Evolutionary conservation across 352 stramenopile genomes (phyloP).

Genomic region (Phytopythium kandeliae): DNA sequence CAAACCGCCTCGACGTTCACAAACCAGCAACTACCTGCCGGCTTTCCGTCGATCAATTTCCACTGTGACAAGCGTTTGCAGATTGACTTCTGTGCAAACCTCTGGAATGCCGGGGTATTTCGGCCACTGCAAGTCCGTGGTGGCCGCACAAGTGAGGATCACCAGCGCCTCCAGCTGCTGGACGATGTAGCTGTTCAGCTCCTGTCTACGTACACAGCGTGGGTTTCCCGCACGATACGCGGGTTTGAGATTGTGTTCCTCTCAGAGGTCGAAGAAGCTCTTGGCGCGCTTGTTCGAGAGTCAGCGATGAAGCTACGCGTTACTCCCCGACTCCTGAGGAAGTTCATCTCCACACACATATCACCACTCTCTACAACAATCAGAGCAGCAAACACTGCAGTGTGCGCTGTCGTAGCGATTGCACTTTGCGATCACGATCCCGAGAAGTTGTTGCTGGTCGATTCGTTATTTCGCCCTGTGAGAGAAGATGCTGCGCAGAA

Average conservation of each 20-base stretch:
- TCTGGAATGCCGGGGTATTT: conserved; percentile 20
- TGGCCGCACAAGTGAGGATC: conserved; percentile 4
- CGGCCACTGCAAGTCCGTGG: conserved; percentile 9
- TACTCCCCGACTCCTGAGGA: neutral
- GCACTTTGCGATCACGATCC: conserved; percentile 9
- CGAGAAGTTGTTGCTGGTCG: conserved; percentile 2
- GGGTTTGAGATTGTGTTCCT: conserved; percentile 31
- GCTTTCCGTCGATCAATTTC: conserved; percentile 10
- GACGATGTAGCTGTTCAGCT: neutral
- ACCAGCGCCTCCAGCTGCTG: neutral
- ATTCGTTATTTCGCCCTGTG: conserved; percentile 13
- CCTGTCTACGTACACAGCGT: conserved; percentile 20
- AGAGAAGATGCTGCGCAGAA: conserved; percentile 11
- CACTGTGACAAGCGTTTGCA: conserved; percentile 21
- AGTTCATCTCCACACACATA: neutral
- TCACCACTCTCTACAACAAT: neutral
- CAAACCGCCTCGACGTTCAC: neutral
- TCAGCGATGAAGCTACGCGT: neutral
- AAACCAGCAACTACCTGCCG: conserved; percentile 3
- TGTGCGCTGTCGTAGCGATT: conserved; percentile 15
- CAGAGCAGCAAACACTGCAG: conserved; percentile 12
- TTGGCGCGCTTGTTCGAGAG: conserved; percentile 16
- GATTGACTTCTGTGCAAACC: conserved; percentile 10
- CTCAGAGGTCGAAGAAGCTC: conserved; percentile 14
- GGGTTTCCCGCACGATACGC: conserved; percentile 23